Evolutionary conservation across 2,329 filamentous ascomycete species (phyloP).

Genomic region (Beauveria sp.): DNA sequence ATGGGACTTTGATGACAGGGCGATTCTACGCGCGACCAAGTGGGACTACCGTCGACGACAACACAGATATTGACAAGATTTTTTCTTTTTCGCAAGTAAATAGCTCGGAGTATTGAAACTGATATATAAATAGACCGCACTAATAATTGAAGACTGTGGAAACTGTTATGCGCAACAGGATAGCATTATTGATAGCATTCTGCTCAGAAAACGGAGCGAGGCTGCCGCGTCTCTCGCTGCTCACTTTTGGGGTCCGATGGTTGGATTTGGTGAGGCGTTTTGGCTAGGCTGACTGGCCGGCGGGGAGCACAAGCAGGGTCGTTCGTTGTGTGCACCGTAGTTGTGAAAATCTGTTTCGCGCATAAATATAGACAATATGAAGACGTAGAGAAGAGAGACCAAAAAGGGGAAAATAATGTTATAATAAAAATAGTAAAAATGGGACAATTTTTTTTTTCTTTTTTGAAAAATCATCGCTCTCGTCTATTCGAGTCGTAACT

Average conservation of each 20-base stretch:
- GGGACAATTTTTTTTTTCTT: too few species aligned
- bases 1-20: background rate
- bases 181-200: too few species aligned
- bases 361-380: background rate
- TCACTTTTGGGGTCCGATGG: background rate
- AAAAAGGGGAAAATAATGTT: too few species aligned
- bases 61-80: too few species aligned
- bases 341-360: background rate
- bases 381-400: too few species aligned
- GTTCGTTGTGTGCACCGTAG: too few species aligned
- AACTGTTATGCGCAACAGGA: too few species aligned
- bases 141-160: too few species aligned
- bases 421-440: too few species aligned
- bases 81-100: too few species aligned
- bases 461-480: background rate
- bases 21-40: conserved; percentile 1
- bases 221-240: background rate
- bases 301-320: background rate
- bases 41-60: background rate
- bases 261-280: background rate
- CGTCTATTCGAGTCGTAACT: background rate
- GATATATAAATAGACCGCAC: too few species aligned
- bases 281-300: conserved; percentile 1
- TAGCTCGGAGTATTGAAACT: too few species aligned
- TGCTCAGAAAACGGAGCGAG: background rate